Evolutionary conservation across 2,329 filamentous ascomycete genomes (phyloP), one percentile per base, ranked within the genome.

Genomic region (Nothophaeocryptopus gaeumannii): DNA sequence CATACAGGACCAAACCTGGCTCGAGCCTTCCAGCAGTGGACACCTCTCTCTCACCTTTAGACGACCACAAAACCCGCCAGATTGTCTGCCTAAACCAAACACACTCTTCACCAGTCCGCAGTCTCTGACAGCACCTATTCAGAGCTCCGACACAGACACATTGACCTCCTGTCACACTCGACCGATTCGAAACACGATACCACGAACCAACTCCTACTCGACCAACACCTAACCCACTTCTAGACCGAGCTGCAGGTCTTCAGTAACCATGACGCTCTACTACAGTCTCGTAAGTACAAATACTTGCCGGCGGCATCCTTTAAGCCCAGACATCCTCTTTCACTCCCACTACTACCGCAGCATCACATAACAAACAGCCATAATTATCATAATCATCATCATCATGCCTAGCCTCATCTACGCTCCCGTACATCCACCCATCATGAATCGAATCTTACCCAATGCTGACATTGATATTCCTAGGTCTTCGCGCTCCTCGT

Each of bases 401-500:
- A 60, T 36, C 47, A 69, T 70, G 67, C 59, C 65, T 51, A 64
- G 61, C 48, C 55, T 70, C 20, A 69, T 70, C 54, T 70, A 67
- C 53, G 58, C 64, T 54, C 68, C 68, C 56, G 68, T 71, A 47
- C 38, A 45, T 38, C 5, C 7, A n/a, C n/a, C 42, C 15, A 7
- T 16, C 31, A n/a, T 13, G 14, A 34, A 15, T 14, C 11, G 8
- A 20, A 31, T 9, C 30, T 34, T 16, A 39, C 51, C 20, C 40
- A 10, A 39, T 32, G 45, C 58, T 60, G 49, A 63, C 60, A 40
- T 50, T 39, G 36, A 14, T 15, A 16, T 9, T 12, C 43, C 39
- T 65, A 93, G 89, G 88, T 93, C 65, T 95, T 95, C 74, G 72
- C 87, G 69, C 82, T 92, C 64, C 78, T 93, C 64, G 82, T 93